A percentile compares a stretch with the other conserved stretches of the same genome.
Evolutionary conservation across 768 basidiomycete species (phyloP).

Genomic region (Cystofilobasidium macerans): DNA sequence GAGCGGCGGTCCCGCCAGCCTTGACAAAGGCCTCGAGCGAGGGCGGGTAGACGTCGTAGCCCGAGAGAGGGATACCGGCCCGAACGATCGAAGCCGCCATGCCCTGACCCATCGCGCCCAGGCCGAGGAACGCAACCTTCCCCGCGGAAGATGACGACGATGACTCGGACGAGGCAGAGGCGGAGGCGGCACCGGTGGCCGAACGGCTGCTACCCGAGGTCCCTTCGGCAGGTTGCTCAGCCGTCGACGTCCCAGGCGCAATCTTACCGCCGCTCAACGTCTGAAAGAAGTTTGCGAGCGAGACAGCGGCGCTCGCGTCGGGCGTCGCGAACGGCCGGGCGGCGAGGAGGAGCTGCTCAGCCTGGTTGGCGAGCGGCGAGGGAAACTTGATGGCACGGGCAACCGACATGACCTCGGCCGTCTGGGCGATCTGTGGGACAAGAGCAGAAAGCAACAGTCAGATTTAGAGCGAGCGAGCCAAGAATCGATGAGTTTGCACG

Average conservation of each 20-base stretch:
- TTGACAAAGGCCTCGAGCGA: constrained; percentile 29
- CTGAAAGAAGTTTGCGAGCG: constrained; percentile 9
- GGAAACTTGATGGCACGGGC: constrained; percentile 16
- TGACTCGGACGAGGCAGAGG: background rate
- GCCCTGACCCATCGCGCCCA: constrained; percentile 29
- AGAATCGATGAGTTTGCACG: background rate
- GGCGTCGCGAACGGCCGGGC: background rate
- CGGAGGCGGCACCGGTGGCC: background rate
- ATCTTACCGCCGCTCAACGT: constrained; percentile 7
- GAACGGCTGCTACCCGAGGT: no score
- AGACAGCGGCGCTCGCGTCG: background rate
- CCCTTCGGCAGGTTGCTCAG: no score
- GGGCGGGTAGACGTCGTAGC: constrained; percentile 28
- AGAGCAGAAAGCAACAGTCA: background rate
- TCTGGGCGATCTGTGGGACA: background rate
- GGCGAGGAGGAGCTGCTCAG: constrained; percentile 16
- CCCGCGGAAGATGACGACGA: background rate
- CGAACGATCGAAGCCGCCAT: constrained; percentile 30
- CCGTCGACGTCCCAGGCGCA: background rate
- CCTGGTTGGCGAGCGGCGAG: constrained; percentile 9
- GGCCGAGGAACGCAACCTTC: constrained; percentile 33
- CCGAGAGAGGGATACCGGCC: constrained; percentile 29
- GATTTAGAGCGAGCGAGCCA: background rate
- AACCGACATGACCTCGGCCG: constrained; percentile 7
- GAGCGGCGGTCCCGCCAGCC: constrained; percentile 28